Evolutionary conservation across 352 stramenopile genomes (phyloP).

Genomic region (Halophytophthora polymorphica): DNA sequence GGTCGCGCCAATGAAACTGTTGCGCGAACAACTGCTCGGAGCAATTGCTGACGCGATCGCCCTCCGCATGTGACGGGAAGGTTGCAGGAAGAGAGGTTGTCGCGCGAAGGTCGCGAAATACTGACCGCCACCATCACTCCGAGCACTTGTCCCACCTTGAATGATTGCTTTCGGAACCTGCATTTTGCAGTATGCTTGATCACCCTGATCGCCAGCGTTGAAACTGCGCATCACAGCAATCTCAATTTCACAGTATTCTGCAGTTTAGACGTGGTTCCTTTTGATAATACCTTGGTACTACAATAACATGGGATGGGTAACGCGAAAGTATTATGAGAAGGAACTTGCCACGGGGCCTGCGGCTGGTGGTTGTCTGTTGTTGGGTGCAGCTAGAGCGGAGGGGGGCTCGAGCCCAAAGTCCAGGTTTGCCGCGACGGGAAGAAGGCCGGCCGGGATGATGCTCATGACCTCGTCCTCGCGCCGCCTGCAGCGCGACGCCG

Average conservation of each 20-base stretch:
- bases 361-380: slow-evolving; percentile 17
- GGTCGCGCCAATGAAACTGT: slow-evolving; percentile 9
- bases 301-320: too few species aligned
- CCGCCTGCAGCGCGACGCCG: slow-evolving; percentile 57
- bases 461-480: slow-evolving; percentile 49
- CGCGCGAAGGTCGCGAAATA: neutral
- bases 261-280: too few species aligned
- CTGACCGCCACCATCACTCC: neutral
- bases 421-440: slow-evolving; percentile 3
- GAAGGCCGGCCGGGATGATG: slow-evolving; percentile 20
- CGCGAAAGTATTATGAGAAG: too few species aligned
- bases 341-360: slow-evolving; percentile 3
- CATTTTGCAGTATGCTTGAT: too few species aligned
- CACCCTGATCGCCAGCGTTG: too few species aligned
- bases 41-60: too few species aligned
- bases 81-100: too few species aligned
- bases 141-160: too few species aligned
- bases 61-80: too few species aligned
- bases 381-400: slow-evolving; percentile 17
- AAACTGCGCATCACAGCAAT: too few species aligned
- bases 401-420: slow-evolving; percentile 1
- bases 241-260: too few species aligned
- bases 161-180: neutral
- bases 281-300: too few species aligned
- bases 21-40: neutral